A percentile compares a stretch with the other conserved stretches of the same genome.
phyloP scores from a whole-genome alignment of 495 filamentous ascomycete genomes.

The Trichocladium antarcticum region DNA sequence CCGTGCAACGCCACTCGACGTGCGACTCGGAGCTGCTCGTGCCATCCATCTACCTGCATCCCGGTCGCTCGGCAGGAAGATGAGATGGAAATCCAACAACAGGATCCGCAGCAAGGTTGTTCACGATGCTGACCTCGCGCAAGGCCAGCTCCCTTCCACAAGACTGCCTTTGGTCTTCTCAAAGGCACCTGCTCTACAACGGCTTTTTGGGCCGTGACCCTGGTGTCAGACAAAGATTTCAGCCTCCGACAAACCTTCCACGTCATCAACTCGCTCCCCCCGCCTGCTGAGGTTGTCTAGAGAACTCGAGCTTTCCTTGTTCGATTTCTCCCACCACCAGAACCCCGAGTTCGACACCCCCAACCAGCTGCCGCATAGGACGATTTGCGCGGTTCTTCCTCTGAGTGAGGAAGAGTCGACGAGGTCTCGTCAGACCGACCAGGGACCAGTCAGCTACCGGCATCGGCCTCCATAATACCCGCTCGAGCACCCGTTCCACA shows the following conservation, averaged over 20 bases:
- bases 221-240: conserved; percentile 72
- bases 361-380: conserved; percentile 98
- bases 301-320: conserved; percentile 36
- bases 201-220: conserved; percentile 55
- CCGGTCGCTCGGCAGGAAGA: background rate
- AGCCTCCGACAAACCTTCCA: conserved; percentile 51
- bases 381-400: conserved; percentile 92
- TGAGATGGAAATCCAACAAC: background rate
- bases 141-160: background rate
- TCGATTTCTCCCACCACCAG: conserved; percentile 47
- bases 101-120: background rate
- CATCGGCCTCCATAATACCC: conserved; percentile 81
- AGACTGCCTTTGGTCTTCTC: conserved; percentile 56
- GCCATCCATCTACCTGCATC: background rate
- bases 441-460: conserved; percentile 63
- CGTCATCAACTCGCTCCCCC: conserved; percentile 49
- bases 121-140: conserved; percentile 1
- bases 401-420: conserved; percentile 88
- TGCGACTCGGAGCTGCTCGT: background rate
- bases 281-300: conserved; percentile 43
- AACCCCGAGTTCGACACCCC: conserved; percentile 43
- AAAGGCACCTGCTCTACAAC: conserved; percentile 57
- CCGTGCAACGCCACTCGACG: conserved; percentile 5
- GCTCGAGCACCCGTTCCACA: conserved; percentile 14
- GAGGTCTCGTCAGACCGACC: conserved; percentile 73